Base-by-base conservation (phyloP, 192 early-diverging fungal species). In the Tieghemiomyces parasiticus region DNA sequence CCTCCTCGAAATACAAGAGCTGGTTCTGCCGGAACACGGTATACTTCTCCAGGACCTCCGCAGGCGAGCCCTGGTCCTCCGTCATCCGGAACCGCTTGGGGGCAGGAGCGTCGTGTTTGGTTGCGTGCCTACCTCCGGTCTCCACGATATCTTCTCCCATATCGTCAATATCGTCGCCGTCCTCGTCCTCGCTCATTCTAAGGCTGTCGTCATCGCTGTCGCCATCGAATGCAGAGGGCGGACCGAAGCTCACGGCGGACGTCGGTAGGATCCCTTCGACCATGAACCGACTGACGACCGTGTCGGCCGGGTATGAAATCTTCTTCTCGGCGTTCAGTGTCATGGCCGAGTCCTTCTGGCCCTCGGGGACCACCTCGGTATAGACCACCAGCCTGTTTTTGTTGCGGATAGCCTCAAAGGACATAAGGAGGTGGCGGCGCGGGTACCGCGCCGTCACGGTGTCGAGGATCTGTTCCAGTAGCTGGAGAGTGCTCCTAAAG, bases 401-500 rank as follows among this genome's bases (percentile, higher is more conserved):
- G 12, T 31, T 34, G 13, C 16, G 13, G 38, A 30, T 48, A 8
- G 52, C 22, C 50, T 84, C 73, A 60, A 84, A 80, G 3, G 82
- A 75, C 2, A 84, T 63, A 33, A 26, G 8, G 12, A 42, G 8
- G 38, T 42, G 38, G 38, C 38, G 8, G 38, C 8, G 30, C 1
- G 83, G 79, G 50, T 78, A 78, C 61, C 79, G 76, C 8, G 72
- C 61, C 1, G 79, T 79, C 0, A 76, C 75, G 6, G 67, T 73
- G 44, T 88, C 78, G 25, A 95, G 62, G 0, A 89, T 63, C 31
- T 73, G 66, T 46, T 84, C 71, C 49, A 93, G 70, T 32, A 90
- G 29, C 20, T 80, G 64, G 13, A 91, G 35, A 12, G 81, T 67
- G 12, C 78, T 65, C 46, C 61, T 68, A 71, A 96, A 96, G 28